Evolutionary conservation across 2,329 filamentous ascomycete genomes (phyloP), one percentile per base, ranked within the genome.

Genomic region (Penicillium palitans): DNA sequence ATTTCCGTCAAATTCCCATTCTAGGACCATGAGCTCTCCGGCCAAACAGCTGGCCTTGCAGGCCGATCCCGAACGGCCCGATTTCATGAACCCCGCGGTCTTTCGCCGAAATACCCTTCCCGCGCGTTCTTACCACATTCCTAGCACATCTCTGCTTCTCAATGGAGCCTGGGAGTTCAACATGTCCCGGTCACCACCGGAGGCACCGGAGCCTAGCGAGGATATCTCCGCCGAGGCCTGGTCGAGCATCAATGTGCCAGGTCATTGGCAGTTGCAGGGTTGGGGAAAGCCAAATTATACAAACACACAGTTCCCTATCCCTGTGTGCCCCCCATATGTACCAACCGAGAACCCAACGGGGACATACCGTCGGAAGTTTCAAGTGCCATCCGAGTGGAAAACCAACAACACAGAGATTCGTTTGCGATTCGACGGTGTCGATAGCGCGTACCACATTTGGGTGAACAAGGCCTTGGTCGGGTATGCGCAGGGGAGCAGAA

Each of bases 391-490:
- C 3, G 51, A 55, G 21, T 58, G 56, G 56, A n/a, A 50, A 19
- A 2, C 24, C 17, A 25, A 49, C 15, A 31, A 40, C 15, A 35
- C 29, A 33, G 40, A 89, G 61, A 72, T 89, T 19, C 79, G 87
- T n/a, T 74, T 90, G 31, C 79, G 87, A 10, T 90, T 90, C 60
- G 88, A 90, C 55, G 88, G 88, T 1, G 87, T 90, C 0, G 88
- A 90, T 64, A 87, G 85, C 65, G 84, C 87, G 0, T 90, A 87
- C 67, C 86, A 90, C 69, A 74, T 90, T n/a, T 90, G 83, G 81
- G 75, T 90, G 10, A 90, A 90, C 61, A 85, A 85, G 0, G 69
- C 75, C 19, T 74, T 85, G 39, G 76, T 90, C 4, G 88, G 88
- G 4, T 90, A 90, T 66, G 84, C 84, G 3, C 87, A 90, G 67